Evolutionary conservation across 192 early-diverging fungal species (phyloP).

Genomic region (Irineochytrium annulatum): DNA sequence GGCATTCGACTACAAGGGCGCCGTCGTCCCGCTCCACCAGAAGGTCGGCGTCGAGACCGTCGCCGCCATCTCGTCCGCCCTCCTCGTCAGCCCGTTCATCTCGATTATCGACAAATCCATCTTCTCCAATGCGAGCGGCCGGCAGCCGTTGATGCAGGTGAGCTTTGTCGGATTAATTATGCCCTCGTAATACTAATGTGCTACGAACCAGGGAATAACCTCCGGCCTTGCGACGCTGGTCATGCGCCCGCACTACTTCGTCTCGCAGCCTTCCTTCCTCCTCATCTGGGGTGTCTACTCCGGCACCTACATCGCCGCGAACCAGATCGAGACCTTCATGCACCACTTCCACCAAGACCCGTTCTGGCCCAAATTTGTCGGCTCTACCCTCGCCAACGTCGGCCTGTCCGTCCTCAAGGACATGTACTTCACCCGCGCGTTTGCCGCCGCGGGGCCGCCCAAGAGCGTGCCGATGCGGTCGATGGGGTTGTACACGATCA

Average conservation of each 20-base stretch:
- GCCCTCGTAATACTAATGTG: too few species aligned
- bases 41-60: too few species aligned
- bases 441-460: not conserved
- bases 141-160: constrained; percentile 16
- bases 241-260: constrained; percentile 21
- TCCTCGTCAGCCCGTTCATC: constrained; percentile 25
- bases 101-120: constrained; percentile 47
- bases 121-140: constrained; percentile 37
- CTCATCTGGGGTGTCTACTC: constrained; percentile 36
- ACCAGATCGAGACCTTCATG: constrained; percentile 31
- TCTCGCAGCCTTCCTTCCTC: constrained; percentile 24
- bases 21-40: too few species aligned
- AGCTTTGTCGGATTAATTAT: too few species aligned
- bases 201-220: constrained; percentile 16
- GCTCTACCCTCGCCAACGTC: constrained; percentile 33
- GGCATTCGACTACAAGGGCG: too few species aligned
- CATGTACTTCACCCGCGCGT: constrained; percentile 31
- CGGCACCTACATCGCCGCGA: constrained; percentile 36
- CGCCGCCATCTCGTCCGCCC: not conserved
- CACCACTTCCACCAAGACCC: constrained; percentile 13
- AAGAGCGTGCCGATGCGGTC: constrained; percentile 20
- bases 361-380: constrained; percentile 35
- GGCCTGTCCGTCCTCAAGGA: constrained; percentile 40
- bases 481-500: constrained; percentile 27
- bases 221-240: constrained; percentile 19